Conservation (phyloP, 2,329 filamentous ascomycete genomes). For the Cercospora berteroae region DNA sequence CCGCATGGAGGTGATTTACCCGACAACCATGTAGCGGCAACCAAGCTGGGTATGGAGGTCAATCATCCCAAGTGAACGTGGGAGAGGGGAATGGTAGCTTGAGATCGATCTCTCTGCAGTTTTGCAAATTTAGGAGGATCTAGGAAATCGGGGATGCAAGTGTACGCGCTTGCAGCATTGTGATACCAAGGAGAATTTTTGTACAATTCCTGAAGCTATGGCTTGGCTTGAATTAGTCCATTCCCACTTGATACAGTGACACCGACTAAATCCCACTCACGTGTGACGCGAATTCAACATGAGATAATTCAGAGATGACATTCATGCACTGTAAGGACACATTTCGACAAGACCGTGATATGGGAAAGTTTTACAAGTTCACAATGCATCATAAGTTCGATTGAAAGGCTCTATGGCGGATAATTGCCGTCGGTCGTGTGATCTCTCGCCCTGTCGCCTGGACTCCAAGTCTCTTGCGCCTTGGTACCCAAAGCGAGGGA, state of each 20-base stretch:
- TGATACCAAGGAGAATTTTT: background rate
- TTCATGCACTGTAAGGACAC: background rate
- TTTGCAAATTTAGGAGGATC: background rate
- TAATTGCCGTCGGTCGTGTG: constrained; percentile 9
- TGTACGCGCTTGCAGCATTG: background rate
- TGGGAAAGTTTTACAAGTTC: background rate
- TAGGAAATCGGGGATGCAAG: background rate
- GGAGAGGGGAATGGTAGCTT: background rate
- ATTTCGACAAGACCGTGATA: background rate
- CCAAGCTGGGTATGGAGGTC: background rate
- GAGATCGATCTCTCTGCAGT: background rate
- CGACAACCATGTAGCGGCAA: background rate
- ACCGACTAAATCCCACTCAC: background rate
- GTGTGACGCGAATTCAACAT: background rate
- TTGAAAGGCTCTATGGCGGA: background rate
- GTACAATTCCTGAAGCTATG: background rate
- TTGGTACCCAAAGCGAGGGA: constrained; percentile 73
- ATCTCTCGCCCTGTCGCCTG: constrained; percentile 40
- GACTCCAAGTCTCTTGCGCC: constrained; percentile 80
- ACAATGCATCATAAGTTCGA: background rate
- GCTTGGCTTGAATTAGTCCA: background rate
- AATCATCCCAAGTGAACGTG: background rate
- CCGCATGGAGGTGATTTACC: background rate
- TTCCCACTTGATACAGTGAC: background rate
- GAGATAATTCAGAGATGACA: background rate